Percentiles rank a stretch among this genome's conserved stretches.
These are phyloP conservation scores for Batkoa obscura DNA, from an alignment of 371 early-diverging fungal species.

Conservation along the genomic window DNA sequence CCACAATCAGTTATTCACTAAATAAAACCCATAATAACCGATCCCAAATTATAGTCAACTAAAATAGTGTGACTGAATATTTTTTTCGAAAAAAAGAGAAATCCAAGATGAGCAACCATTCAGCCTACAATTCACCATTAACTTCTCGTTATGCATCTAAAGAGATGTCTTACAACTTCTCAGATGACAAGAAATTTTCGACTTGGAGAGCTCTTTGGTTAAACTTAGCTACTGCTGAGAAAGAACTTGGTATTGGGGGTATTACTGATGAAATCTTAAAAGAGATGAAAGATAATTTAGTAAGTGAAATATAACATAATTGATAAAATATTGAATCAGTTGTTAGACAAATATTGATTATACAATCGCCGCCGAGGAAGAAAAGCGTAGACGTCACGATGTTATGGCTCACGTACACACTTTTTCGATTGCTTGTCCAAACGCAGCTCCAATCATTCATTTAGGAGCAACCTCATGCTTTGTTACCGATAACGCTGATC, in stretches of 20 bases:
- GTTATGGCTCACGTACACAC: conserved; percentile 98
- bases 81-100: no score
- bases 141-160: conserved; percentile 92
- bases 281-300: conserved; percentile 74
- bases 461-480: conserved; percentile 95
- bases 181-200: conserved; percentile 79
- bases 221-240: conserved; percentile 81
- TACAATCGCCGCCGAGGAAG: conserved; percentile 71
- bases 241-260: conserved; percentile 68
- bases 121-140: conserved; percentile 77
- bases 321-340: background rate
- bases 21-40: no score
- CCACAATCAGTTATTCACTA: no score
- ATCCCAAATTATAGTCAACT: no score
- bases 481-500: conserved; percentile 92
- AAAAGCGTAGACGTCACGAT: conserved; percentile 88
- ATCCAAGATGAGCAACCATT: no score
- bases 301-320: conserved; percentile 6
- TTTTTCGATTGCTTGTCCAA: conserved; percentile 78
- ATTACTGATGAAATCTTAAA: conserved; percentile 74
- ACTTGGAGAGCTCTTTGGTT: conserved; percentile 94
- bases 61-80: no score
- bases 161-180: conserved; percentile 93
- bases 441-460: conserved; percentile 89
- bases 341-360: conserved; percentile 35